A percentile compares a stretch with the other conserved stretches of the same genome.
phyloP scores from a whole-genome alignment of 73 alveolate species.

The Paramecium sonneborni region DNA sequence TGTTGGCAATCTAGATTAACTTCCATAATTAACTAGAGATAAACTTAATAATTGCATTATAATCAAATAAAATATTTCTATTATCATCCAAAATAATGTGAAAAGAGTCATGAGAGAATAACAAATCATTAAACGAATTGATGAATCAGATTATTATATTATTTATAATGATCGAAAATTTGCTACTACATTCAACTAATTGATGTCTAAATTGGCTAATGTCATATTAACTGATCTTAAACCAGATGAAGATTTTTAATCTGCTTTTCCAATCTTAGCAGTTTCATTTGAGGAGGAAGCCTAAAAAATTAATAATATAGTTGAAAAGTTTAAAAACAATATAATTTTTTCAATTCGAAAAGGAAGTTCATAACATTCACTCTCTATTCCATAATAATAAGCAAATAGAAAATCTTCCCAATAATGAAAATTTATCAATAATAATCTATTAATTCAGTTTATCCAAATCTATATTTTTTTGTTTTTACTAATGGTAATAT shows the following conservation, averaged over 20 bases:
- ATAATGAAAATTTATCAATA: background rate
- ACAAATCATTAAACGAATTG: conserved; percentile 22
- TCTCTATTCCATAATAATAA: background rate
- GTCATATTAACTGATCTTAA: conserved; percentile 36
- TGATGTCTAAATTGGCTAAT: background rate
- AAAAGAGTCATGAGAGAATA: conserved; percentile 16
- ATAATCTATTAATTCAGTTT: background rate
- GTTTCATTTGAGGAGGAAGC: conserved; percentile 28
- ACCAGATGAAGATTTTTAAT: conserved; percentile 35
- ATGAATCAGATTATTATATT: conserved; percentile 25
- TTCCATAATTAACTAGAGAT: background rate
- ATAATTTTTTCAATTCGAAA: background rate
- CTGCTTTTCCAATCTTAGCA: conserved; percentile 13
- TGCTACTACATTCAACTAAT: background rate
- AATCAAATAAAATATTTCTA: background rate
- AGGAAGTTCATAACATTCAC: background rate
- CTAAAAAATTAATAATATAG: background rate
- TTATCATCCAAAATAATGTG: background rate
- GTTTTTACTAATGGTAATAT: no score
- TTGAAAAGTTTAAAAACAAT: background rate
- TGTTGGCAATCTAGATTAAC: background rate
- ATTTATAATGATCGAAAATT: conserved; percentile 40
- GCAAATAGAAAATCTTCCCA: background rate
- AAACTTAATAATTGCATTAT: background rate
- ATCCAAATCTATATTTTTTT: no score